These are phyloP conservation scores for Omphalea diandra DNA, from an alignment of 441 rosid genomes.

Conservation along the genomic window DNA sequence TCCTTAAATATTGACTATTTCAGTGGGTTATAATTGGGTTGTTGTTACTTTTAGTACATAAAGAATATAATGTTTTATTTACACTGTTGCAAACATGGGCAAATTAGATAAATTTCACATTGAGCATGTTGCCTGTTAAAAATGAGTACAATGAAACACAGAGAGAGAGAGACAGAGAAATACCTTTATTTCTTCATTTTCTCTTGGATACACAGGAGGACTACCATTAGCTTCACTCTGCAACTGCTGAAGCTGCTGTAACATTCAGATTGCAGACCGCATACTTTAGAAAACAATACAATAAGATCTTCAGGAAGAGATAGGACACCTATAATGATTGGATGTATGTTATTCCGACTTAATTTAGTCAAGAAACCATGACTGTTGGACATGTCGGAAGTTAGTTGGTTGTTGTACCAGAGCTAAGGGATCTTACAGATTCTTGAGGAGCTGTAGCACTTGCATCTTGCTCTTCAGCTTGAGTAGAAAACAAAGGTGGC, in stretches of 20 bases:
- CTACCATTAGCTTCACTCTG: constrained; percentile 37
- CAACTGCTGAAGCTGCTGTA: constrained; percentile 40
- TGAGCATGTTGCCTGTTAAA: neutral
- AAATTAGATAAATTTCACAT: neutral
- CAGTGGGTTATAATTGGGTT: no score
- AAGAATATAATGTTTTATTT: neutral
- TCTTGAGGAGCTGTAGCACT: constrained; percentile 37
- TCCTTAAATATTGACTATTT: no score
- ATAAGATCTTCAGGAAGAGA: no score
- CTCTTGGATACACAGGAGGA: constrained; percentile 72
- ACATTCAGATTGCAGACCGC: neutral
- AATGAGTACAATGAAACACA: neutral
- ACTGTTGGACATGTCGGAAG: no score
- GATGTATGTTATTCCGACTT: no score
- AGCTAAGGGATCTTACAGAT: constrained; percentile 54
- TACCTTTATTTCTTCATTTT: constrained; percentile 85
- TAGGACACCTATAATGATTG: no score
- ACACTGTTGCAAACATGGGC: neutral
- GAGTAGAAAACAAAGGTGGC: constrained; percentile 25
- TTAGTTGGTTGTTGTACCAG: no score
- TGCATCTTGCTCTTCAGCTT: constrained; percentile 32
- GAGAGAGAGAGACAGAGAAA: neutral
- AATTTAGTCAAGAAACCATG: no score
- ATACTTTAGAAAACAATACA: no score
- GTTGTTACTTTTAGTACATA: neutral